phyloP scores from a whole-genome alignment of 306 rosid genomes.

The Gastrolobium villosum region DNA sequence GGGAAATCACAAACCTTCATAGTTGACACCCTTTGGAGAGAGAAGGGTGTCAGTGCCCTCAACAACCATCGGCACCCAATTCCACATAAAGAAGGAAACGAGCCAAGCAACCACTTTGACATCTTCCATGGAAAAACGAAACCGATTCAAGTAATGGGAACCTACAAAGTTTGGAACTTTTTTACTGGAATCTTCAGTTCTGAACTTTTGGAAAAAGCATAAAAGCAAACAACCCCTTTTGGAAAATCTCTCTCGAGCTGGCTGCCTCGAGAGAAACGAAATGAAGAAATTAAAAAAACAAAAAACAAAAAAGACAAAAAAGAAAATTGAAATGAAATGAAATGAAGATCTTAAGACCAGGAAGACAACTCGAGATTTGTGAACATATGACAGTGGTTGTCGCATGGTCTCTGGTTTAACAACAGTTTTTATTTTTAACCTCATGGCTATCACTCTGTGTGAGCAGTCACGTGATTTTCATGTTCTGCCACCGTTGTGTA shows the following conservation, averaged over 20 bases:
- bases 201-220: constrained; percentile 29
- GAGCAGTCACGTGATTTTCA: constrained; percentile 3
- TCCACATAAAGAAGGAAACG: constrained; percentile 52
- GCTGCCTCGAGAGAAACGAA: constrained; percentile 51
- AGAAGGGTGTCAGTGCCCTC: constrained; percentile 70
- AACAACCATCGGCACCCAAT: constrained; percentile 45
- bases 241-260: constrained; percentile 37
- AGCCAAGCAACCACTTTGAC: constrained; percentile 51
- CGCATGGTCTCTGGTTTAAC: constrained; percentile 50
- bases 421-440: constrained; percentile 5
- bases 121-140: constrained; percentile 49
- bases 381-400: constrained; percentile 69
- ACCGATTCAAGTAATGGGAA: constrained; percentile 43
- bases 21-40: constrained; percentile 97
- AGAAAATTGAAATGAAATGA: neutral
- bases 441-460: constrained; percentile 22
- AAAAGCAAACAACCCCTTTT: constrained; percentile 45
- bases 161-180: constrained; percentile 55
- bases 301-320: neutral
- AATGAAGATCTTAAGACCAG: constrained; percentile 52
- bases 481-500: neutral
- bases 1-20: constrained; percentile 73
- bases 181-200: constrained; percentile 46
- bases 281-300: constrained; percentile 8
- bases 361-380: constrained; percentile 78